Evolutionary conservation across 2,329 filamentous ascomycete species (phyloP).

Genomic region (Fusarium brachygibbosum): DNA sequence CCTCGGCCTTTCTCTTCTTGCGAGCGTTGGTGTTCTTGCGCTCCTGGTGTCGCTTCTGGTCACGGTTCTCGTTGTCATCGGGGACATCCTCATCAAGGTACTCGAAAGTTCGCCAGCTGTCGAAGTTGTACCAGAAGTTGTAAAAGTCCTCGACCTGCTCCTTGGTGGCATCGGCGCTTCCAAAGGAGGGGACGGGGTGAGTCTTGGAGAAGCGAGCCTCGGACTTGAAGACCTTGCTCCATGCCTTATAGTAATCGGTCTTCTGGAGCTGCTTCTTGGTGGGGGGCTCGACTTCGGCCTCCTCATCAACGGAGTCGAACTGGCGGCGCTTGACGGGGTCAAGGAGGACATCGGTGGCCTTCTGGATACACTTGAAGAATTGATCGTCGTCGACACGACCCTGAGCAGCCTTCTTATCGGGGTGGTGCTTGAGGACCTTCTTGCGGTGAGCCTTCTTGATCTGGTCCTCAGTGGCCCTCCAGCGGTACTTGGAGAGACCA

Average conservation of each 20-base stretch:
- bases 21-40: slow-evolving; percentile 98
- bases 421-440: slow-evolving; percentile 99
- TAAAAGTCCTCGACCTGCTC: slow-evolving; percentile 96
- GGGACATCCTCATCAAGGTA: slow-evolving; percentile 99
- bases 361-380: slow-evolving; percentile 99
- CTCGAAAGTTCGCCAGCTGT: slow-evolving; percentile 97
- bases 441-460: slow-evolving; percentile 99
- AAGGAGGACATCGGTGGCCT: slow-evolving; percentile 91
- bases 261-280: slow-evolving; percentile 90
- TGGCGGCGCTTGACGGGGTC: slow-evolving; percentile 94
- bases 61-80: slow-evolving; percentile 98
- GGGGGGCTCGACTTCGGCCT: slow-evolving; percentile 91
- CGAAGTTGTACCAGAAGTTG: slow-evolving; percentile 99
- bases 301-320: slow-evolving; percentile 96
- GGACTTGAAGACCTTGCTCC: slow-evolving; percentile 89
- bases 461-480: slow-evolving; percentile 93
- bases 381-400: slow-evolving; percentile 92
- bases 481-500: slow-evolving; percentile 91
- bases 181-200: slow-evolving; percentile 89
- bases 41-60: slow-evolving; percentile 98
- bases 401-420: slow-evolving; percentile 96
- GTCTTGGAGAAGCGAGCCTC: slow-evolving; percentile 93
- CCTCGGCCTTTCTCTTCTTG: slow-evolving; percentile 99
- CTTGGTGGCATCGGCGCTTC: slow-evolving; percentile 84
- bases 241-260: slow-evolving; percentile 95